Evolutionary conservation across 768 basidiomycete genomes (phyloP), one percentile per base, ranked within the genome.

Genomic region (Lenzites betulinus): DNA sequence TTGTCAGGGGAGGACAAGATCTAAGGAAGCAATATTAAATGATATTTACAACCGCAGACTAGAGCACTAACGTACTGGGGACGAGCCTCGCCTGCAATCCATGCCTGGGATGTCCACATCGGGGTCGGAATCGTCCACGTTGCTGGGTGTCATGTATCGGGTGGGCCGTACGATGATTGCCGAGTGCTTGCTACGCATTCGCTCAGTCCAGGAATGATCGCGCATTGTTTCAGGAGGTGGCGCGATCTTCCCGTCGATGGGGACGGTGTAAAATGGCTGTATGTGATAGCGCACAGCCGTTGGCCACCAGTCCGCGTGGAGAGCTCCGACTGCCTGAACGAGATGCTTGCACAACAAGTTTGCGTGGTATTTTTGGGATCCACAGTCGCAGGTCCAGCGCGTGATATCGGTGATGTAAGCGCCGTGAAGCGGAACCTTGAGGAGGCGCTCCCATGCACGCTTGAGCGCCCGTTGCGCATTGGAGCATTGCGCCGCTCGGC

Each of bases 281-380:
- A 60, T 48, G 26, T 64, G 63, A 26, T 52, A 60, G 22, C 54
- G 50, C 4, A 16, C 18, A 1, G 48, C 59, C 0, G 2, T 23
- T 25, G 23, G 5, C 44, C 44, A 46, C 44, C 44, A 46, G 20
- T 7, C 7, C 6, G 44, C 22, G 13, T 22, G 8, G 12, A 46
- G 7, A 25, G 22, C 2, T 7, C 44, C 47, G 1, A 18, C 51
- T 1, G 57, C 56, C 33, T 59, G 62, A 1, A 63, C 57, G 20
- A 63, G 62, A 35, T 63, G 62, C 47, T 63, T 63, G 52, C 62
- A 63, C 8, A 63, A 41, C 1, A 63, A 38, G 20, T 58, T 18
- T 5, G 62, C 41, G 30, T 63, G 62, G 38, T 63, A 58, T 26
- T 63, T 63, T 50, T 63, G 62, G 2, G 62, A 51, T 15, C 62